Conservation (phyloP, 2,329 filamentous ascomycete species). For the Mycosphaerella sp. region DNA sequence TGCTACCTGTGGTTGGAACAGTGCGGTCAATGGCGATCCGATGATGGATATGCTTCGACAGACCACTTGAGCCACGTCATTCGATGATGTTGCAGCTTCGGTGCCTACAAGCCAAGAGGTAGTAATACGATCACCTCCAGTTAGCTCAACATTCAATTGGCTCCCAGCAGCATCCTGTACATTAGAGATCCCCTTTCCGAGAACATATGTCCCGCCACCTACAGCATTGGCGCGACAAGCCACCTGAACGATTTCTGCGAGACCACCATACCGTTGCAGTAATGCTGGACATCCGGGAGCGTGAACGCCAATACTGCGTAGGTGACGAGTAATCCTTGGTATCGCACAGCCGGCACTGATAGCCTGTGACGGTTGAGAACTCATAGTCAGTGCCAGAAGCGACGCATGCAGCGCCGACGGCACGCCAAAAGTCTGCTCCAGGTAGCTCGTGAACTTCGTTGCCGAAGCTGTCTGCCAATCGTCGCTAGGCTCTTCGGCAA, state of each 20-base stretch:
- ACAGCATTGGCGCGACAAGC: slow-evolving; percentile 86
- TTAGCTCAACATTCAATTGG: slow-evolving; percentile 22
- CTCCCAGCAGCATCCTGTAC: slow-evolving; percentile 18
- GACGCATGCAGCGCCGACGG: slow-evolving; percentile 61
- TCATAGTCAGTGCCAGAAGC: slow-evolving; percentile 66
- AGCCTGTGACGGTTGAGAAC: slow-evolving; percentile 49
- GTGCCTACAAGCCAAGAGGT: slow-evolving; percentile 29
- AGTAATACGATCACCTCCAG: slow-evolving; percentile 28
- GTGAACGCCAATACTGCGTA: slow-evolving; percentile 80
- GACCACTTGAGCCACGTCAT: not conserved
- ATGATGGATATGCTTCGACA: slow-evolving; percentile 55
- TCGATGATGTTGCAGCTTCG: slow-evolving; percentile 13
- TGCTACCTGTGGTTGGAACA: slow-evolving; percentile 69
- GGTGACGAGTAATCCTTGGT: slow-evolving; percentile 66
- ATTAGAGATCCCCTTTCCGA: slow-evolving; percentile 60
- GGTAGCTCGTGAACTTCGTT: slow-evolving; percentile 52
- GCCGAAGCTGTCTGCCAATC: slow-evolving; percentile 54
- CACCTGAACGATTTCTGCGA: slow-evolving; percentile 84
- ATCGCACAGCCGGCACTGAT: slow-evolving; percentile 64
- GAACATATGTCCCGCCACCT: slow-evolving; percentile 82
- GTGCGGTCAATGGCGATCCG: slow-evolving; percentile 53
- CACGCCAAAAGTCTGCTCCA: slow-evolving; percentile 47
- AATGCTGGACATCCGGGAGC: slow-evolving; percentile 85
- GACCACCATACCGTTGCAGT: slow-evolving; percentile 86
- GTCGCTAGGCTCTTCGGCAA: slow-evolving; percentile 56